Conservation (phyloP, 2,329 filamentous ascomycete genomes). For the Kalmusia sp. region DNA sequence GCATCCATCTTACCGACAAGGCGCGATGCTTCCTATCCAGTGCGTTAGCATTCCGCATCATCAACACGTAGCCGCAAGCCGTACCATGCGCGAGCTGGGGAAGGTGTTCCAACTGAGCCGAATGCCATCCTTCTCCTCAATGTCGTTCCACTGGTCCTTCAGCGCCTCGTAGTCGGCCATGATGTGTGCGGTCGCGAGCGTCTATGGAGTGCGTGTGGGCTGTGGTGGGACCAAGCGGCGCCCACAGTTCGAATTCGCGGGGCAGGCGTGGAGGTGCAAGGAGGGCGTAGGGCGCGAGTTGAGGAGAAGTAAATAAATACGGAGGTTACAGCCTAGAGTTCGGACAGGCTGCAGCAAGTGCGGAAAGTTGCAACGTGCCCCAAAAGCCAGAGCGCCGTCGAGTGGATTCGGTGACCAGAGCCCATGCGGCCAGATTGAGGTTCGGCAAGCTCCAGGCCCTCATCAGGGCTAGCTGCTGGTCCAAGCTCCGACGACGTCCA, state of each 20-base stretch:
- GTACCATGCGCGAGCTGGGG: conserved; percentile 91
- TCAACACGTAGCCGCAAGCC: conserved; percentile 18
- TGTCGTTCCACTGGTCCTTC: conserved; percentile 95
- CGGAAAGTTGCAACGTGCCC: conserved; percentile 36
- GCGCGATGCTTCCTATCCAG: conserved; percentile 81
- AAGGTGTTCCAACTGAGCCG: conserved; percentile 99
- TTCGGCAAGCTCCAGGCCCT: conserved; percentile 24
- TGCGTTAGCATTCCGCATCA: conserved; percentile 33
- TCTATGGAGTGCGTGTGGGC: conserved; percentile 13
- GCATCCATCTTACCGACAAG: conserved; percentile 64
- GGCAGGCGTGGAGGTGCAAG: conserved; percentile 22
- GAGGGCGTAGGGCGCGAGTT: conserved; percentile 2
- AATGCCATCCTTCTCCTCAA: conserved; percentile 95
- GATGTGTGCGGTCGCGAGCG: conserved; percentile 31
- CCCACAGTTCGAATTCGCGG: conserved; percentile 41
- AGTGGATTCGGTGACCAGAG: conserved; percentile 25
- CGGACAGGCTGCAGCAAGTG: conserved; percentile 32
- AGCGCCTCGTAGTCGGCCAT: conserved; percentile 89
- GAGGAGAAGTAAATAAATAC: conserved; percentile 20
- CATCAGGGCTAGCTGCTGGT: conserved; percentile 27
- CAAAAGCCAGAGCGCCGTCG: conserved; percentile 22
- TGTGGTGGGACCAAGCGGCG: conserved; percentile 28
- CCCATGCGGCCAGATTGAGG: conserved; percentile 43
- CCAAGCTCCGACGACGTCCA: conserved; percentile 26
- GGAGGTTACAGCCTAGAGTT: conserved; percentile 15